These are phyloP conservation scores for Candida qinlingensis DNA, from an alignment of 805 yeast genomes.

Conservation along the genomic window DNA sequence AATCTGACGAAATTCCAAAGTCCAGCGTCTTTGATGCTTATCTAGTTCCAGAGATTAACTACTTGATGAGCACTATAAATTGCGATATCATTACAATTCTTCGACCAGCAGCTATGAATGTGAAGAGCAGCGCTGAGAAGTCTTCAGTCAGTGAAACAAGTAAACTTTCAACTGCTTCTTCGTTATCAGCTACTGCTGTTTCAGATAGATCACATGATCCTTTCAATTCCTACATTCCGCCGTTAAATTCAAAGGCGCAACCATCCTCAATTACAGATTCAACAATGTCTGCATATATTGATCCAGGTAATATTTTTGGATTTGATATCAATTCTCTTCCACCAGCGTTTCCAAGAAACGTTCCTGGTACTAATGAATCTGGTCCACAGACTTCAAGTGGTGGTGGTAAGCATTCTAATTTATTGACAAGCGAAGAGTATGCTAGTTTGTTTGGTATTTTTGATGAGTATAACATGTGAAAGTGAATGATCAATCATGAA, in stretches of 20 bases:
- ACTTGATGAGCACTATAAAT: conserved; percentile 11
- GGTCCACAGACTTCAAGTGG: background rate
- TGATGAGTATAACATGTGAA: conserved; percentile 24
- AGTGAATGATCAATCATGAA: background rate
- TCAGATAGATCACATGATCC: background rate
- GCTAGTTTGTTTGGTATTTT: conserved; percentile 22
- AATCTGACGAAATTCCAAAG: conserved; percentile 18
- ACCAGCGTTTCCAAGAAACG: background rate
- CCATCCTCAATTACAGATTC: background rate
- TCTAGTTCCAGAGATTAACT: conserved; percentile 13
- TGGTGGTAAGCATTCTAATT: background rate
- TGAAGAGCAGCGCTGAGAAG: background rate
- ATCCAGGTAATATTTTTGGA: background rate
- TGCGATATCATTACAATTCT: conserved; percentile 13
- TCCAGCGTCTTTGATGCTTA: conserved; percentile 12
- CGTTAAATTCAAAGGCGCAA: background rate
- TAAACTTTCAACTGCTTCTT: background rate
- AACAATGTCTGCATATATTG: background rate
- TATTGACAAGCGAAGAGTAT: conserved; percentile 20
- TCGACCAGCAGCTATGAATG: conserved; percentile 14
- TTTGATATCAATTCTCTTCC: background rate
- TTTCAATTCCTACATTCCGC: background rate
- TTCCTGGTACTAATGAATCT: background rate
- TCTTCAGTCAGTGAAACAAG: background rate
- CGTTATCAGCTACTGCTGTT: background rate